Percentiles rank a stretch among this genome's conserved stretches.
Evolutionary conservation across 2,329 filamentous ascomycete species (phyloP).

Genomic region (Beauveria asiatica): DNA sequence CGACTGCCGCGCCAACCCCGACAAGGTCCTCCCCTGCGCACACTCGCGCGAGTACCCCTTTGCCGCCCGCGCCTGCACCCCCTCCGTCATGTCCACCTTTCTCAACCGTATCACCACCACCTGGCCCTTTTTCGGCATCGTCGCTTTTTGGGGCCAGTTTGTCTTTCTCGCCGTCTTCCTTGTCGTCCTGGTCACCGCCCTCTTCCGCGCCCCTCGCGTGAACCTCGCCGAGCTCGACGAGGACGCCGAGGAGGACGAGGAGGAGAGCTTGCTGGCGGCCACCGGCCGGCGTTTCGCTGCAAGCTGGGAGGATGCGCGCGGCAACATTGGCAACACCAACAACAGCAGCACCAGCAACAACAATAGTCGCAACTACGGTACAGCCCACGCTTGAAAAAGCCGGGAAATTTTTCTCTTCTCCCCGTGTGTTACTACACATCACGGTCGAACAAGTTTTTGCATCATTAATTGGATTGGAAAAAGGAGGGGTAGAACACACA

Average conservation of each 20-base stretch:
- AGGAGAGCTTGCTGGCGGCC: slow-evolving; percentile 81
- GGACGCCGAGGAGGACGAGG: slow-evolving; percentile 84
- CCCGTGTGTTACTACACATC: neutral
- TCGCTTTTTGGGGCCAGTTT: slow-evolving; percentile 97
- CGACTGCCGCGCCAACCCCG: slow-evolving; percentile 63
- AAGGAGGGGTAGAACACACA: neutral
- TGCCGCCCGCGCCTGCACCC: slow-evolving; percentile 79
- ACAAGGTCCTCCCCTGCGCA: slow-evolving; percentile 72
- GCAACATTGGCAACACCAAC: slow-evolving; percentile 22
- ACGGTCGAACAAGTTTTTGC: neutral
- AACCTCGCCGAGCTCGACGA: slow-evolving; percentile 74
- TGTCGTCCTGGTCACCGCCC: slow-evolving; percentile 66
- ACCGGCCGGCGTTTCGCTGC: slow-evolving; percentile 76
- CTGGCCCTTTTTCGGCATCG: slow-evolving; percentile 86
- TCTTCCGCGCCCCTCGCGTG: slow-evolving; percentile 73
- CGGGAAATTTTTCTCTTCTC: neutral
- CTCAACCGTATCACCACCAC: slow-evolving; percentile 87
- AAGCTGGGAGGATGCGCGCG: slow-evolving; percentile 82
- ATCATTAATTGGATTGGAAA: neutral
- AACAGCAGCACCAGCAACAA: slow-evolving; percentile 1
- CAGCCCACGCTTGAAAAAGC: neutral
- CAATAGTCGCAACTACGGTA: slow-evolving; percentile 7
- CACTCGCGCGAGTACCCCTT: slow-evolving; percentile 62
- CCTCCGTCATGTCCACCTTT: slow-evolving; percentile 84
- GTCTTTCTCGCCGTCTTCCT: slow-evolving; percentile 79